Percentiles rank a stretch among this genome's conserved stretches.
Evolutionary conservation across 305 asterid genomes (phyloP).

Genomic region (Fraxinus baroniana): DNA sequence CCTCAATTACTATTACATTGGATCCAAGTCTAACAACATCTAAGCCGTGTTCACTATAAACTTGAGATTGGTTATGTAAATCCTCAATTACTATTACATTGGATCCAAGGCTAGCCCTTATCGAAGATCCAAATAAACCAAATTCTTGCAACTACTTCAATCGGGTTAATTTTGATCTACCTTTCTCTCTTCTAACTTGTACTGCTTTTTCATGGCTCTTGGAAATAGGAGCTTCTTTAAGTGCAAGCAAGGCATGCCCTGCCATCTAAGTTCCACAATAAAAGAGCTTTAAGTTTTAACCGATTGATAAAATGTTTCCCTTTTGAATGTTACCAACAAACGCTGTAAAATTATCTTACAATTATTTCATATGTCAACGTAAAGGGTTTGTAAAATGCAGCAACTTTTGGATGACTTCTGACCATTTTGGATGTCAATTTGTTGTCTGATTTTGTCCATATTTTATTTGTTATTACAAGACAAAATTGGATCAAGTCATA

Average conservation of each 20-base stretch:
- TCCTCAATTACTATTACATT: neutral
- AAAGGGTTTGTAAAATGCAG: neutral
- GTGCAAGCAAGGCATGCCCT: neutral
- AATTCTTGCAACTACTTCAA: neutral
- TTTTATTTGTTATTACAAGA: neutral
- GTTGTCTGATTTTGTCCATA: neutral
- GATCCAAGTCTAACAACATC: neutral
- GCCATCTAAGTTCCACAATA: neutral
- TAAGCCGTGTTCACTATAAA: neutral
- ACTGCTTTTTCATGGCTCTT: neutral
- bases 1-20: neutral
- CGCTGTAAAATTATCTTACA: neutral
- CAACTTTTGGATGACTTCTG: neutral
- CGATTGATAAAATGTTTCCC: neutral
- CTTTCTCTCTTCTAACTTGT: neutral
- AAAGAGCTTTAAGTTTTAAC: neutral
- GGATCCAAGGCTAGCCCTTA: neutral
- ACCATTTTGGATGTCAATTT: neutral
- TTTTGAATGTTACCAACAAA: neutral
- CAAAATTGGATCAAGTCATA: neutral
- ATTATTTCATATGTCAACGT: neutral
- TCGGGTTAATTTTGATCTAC: neutral
- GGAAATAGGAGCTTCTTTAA: neutral
- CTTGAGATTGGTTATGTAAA: neutral
- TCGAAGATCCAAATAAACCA: neutral